Base-by-base conservation (phyloP, 202 grass and related monocot species). In the Cymbopogon flexuosus region DNA sequence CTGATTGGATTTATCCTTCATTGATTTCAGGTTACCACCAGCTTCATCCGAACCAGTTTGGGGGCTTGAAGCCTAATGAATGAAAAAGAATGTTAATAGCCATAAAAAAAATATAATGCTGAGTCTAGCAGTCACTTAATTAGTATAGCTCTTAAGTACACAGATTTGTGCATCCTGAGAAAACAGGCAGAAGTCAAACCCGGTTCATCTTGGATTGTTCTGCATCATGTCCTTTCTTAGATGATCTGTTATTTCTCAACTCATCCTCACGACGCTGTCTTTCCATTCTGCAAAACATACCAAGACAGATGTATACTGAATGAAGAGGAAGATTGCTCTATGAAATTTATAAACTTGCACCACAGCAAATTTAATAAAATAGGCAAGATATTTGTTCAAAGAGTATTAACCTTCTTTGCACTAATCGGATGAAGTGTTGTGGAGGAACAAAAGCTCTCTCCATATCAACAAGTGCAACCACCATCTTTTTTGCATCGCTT, bases 391-490 rank as follows among this genome's bases (percentile, higher is more conserved):
- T 62, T 71, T 9, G 16, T 21, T 71, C 19, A 83, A 72, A 73
- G 52, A 24, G 0, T 51, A 79, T 24, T 29, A 33, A 91, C 96
- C 96, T 93, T 66, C 92, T 95, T 80, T 99, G 96, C 58, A 99
- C 87, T 77, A 99, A 88, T 68, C 96, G 90, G 67, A 99, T 99
- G 88, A 99, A 99, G 67, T 96, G 96, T 73, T 98, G 92, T 3
- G 95, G 95, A 60, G 95, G 95, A 40, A 98, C 95, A 89, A 98
- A 98, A 67, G 92, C 92, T 88, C 90, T 88, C 70, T 98, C 95
- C 95, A 98, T 98, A 86, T 98, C 95, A 88, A 98, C 96, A 83
- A 99, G 88, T 40, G 96, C 96, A 90, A 95, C 84, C 43, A 99
- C 90, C 92, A 99, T 99, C 77, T 91, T 99, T 85, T 90, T 96